Conservation (phyloP, 306 rosid species). For the Sesbania bispinosa region DNA sequence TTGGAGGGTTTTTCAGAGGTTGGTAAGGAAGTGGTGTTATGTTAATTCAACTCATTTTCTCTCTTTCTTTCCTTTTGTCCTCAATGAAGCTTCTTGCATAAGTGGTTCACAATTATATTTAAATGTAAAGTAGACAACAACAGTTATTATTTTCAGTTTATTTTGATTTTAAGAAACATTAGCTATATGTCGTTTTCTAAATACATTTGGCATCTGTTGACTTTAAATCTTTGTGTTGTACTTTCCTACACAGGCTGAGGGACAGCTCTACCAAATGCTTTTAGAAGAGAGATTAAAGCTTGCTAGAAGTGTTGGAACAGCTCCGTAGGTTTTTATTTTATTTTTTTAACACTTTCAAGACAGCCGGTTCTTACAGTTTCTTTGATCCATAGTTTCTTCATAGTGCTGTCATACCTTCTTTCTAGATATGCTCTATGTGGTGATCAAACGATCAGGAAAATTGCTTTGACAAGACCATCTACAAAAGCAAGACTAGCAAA, state of each 20-base stretch:
- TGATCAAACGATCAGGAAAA: slow-evolving; percentile 71
- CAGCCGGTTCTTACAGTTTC: neutral
- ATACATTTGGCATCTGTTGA: slow-evolving; percentile 15
- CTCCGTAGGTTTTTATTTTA: slow-evolving; percentile 57
- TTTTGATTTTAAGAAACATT: slow-evolving; percentile 6
- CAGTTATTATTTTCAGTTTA: neutral
- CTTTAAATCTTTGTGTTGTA: neutral
- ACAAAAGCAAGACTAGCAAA: slow-evolving; percentile 84
- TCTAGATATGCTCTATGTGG: slow-evolving; percentile 89
- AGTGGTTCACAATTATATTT: neutral
- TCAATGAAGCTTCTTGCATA: neutral
- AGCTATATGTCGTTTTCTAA: slow-evolving; percentile 6
- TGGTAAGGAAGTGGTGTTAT: slow-evolving; percentile 27
- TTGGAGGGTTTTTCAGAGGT: slow-evolving; percentile 74
- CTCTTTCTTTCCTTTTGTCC: neutral
- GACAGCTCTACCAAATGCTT: slow-evolving; percentile 61
- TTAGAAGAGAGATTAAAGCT: slow-evolving; percentile 85
- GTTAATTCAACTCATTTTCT: slow-evolving; percentile 12
- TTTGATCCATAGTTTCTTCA: slow-evolving; percentile 5
- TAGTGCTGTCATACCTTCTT: slow-evolving; percentile 1
- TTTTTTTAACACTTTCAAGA: slow-evolving; percentile 8
- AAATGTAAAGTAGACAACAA: neutral
- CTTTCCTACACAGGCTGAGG: slow-evolving; percentile 54
- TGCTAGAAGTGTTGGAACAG: slow-evolving; percentile 74
- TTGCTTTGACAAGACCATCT: slow-evolving; percentile 80